Evolutionary conservation across 352 stramenopile genomes (phyloP).

Genomic region (Pythium apleroticum): DNA sequence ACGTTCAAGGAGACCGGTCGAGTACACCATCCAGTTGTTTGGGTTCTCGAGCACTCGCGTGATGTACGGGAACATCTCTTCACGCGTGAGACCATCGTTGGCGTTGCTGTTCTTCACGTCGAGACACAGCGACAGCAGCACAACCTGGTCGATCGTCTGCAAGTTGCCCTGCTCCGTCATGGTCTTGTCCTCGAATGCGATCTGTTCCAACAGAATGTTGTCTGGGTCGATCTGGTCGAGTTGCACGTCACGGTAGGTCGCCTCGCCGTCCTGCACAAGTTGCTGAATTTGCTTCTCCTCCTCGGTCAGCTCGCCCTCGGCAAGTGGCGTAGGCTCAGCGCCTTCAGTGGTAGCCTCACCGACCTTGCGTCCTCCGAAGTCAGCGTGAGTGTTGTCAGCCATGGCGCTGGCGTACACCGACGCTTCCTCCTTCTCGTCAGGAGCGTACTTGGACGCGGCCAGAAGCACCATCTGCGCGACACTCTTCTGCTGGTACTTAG

Average conservation of each 20-base stretch:
- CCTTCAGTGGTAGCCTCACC: conserved; percentile 32
- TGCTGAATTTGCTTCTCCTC: conserved; percentile 57
- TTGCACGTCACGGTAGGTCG: conserved; percentile 74
- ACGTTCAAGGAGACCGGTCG: conserved; percentile 90
- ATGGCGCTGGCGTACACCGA: conserved; percentile 52
- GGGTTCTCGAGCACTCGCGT: conserved; percentile 91
- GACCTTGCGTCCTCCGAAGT: conserved; percentile 62
- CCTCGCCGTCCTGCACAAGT: conserved; percentile 66
- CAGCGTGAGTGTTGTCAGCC: conserved; percentile 55
- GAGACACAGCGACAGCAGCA: conserved; percentile 94
- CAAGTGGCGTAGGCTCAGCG: neutral
- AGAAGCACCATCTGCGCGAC: conserved; percentile 89
- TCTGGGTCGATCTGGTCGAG: conserved; percentile 89
- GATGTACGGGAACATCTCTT: conserved; percentile 96
- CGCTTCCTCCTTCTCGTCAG: conserved; percentile 27
- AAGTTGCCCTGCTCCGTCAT: conserved; percentile 71
- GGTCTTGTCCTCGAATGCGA: conserved; percentile 82
- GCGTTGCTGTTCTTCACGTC: conserved; percentile 97
- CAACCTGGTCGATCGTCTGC: conserved; percentile 82
- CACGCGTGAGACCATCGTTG: conserved; percentile 92
- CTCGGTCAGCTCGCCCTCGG: conserved; percentile 31
- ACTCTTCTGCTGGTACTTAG: conserved; percentile 94
- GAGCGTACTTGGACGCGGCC: conserved; percentile 58
- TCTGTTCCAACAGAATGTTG: conserved; percentile 91
- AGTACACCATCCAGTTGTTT: conserved; percentile 97